phyloP scores from a whole-genome alignment of 2,329 filamentous ascomycete species.

The Myriosclerotinia duriaeana region DNA sequence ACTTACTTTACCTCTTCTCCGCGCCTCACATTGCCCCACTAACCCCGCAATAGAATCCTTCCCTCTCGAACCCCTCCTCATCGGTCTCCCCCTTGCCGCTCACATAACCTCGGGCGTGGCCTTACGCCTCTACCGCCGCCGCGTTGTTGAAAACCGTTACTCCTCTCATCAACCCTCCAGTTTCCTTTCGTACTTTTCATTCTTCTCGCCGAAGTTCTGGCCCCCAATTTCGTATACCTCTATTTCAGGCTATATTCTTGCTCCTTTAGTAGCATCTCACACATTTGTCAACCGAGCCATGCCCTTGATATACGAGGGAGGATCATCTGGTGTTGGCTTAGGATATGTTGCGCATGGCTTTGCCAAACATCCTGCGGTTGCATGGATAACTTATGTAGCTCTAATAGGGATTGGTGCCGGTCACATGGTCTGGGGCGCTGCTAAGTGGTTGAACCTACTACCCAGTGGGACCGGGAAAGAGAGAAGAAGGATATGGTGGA shows the following conservation, averaged over 20 bases:
- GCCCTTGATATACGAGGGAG: conserved; percentile 75
- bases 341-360: conserved; percentile 86
- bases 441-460: conserved; percentile 72
- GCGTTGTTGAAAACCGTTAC: conserved; percentile 67
- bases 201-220: conserved; percentile 68
- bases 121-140: conserved; percentile 74
- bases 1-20: conserved; percentile 73
- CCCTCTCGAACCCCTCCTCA: conserved; percentile 71
- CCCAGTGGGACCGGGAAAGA: conserved; percentile 55
- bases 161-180: conserved; percentile 66
- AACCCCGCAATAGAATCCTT: conserved; percentile 49
- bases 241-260: conserved; percentile 68
- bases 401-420: conserved; percentile 67
- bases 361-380: conserved; percentile 63
- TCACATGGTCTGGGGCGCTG: conserved; percentile 82
- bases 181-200: conserved; percentile 70
- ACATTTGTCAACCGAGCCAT: conserved; percentile 72
- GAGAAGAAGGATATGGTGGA: conserved; percentile 66
- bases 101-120: conserved; percentile 77
- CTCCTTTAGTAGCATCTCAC: conserved; percentile 67
- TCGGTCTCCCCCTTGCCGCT: conserved; percentile 71
- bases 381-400: conserved; percentile 67
- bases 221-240: conserved; percentile 70
- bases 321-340: conserved; percentile 81
- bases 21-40: conserved; percentile 48